Base-by-base conservation (phyloP, 805 yeast species). In the Saturnispora gosingensis region DNA sequence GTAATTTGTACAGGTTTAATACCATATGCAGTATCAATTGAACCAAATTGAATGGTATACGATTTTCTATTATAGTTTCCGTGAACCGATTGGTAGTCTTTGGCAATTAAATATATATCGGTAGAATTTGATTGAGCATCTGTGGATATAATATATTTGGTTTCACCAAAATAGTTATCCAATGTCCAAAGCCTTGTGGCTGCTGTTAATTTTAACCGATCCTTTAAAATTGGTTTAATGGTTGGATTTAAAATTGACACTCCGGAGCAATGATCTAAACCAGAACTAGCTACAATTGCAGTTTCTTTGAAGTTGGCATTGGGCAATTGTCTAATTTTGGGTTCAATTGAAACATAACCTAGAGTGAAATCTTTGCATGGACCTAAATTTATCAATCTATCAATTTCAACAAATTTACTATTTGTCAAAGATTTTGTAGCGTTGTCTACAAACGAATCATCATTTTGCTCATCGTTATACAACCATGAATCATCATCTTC, bases 101-200 rank as follows among this genome's bases (percentile, higher is more conserved):
- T 77, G 47, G 76, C 73, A 54, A 83, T 78, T 55, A 78, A 77
- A 60, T 84, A 84, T 35, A 84, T 76, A 60, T 85, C 89, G 22
- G 88, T 81, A 56, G 81, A 82, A 47, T 73, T 73, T 54, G 80
- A 78, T 18, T 73, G 67, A 40, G 78, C 77, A 62, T 84, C 90
- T 0, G 95, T 84, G 0, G 95, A 84, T 20, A 88, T 74, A 46
- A 88, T 69, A 61, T 76, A 86, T 60, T 80, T 80, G 32, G 72
- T 71, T 46, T 69, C 67, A 2, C 64, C 69, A 28, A 59, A 59
- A 8, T 48, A 55, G 42, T 63, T 63, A 53, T 71, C 67, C 28
- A 87, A 65, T 42, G 85, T 84, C 95, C 95, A 89, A 59, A 86
- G 74, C 58, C 82, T 79, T 56, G 82, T 79, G 34, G 85, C 82